These are phyloP conservation scores for Funneliformis geosporum DNA, from an alignment of 192 early-diverging fungal genomes.

Conservation along the genomic window DNA sequence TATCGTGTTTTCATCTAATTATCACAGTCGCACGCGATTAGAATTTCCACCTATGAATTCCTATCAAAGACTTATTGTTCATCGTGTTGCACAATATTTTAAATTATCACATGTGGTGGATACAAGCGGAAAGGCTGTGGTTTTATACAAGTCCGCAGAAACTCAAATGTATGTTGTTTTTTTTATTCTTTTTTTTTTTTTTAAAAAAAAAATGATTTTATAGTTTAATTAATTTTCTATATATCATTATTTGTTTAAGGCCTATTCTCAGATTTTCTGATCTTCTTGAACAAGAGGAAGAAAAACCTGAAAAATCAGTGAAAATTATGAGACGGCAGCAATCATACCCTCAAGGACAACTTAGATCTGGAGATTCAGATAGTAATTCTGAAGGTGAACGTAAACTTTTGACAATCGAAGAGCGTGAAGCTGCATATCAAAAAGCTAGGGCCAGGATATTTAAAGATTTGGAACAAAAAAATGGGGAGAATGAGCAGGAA, in stretches of 20 bases:
- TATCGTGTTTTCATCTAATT: neutral
- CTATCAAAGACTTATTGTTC: constrained; percentile 74
- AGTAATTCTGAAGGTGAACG: constrained; percentile 43
- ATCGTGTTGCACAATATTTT: constrained; percentile 71
- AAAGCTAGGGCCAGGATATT: constrained; percentile 73
- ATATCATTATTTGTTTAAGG: constrained; percentile 10
- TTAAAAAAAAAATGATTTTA: neutral
- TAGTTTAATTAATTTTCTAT: neutral
- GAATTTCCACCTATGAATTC: constrained; percentile 71
- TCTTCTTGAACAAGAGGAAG: constrained; percentile 49
- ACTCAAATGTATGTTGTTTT: constrained; percentile 57
- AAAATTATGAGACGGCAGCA: constrained; percentile 51
- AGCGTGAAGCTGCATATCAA: constrained; percentile 69
- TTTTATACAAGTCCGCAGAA: constrained; percentile 55
- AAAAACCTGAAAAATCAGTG: constrained; percentile 42
- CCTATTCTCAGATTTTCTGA: constrained; percentile 52
- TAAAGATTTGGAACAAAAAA: constrained; percentile 46
- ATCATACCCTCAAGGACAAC: constrained; percentile 28
- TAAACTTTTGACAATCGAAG: constrained; percentile 60
- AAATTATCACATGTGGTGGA: constrained; percentile 64
- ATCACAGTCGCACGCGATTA: constrained; percentile 52
- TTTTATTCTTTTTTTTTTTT: neutral
- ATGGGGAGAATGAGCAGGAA: constrained; percentile 22
- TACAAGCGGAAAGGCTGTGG: constrained; percentile 50
- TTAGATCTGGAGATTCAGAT: constrained; percentile 35